Percentiles rank a stretch among this genome's conserved stretches.
phyloP scores from a whole-genome alignment of 2,329 filamentous ascomycete species.

The Pleurostoma richardsiae region DNA sequence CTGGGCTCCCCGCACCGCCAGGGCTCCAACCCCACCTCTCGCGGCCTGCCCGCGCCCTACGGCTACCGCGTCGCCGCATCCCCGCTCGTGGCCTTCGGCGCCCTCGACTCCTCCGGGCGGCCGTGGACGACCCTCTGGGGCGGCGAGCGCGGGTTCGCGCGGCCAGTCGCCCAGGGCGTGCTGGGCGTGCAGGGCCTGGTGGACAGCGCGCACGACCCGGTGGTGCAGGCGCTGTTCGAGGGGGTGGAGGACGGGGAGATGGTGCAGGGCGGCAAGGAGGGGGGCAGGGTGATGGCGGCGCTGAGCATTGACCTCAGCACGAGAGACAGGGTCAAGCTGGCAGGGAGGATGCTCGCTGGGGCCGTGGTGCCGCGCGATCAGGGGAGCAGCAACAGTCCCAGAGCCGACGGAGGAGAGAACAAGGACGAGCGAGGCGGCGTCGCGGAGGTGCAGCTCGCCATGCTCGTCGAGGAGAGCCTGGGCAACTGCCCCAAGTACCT shows the following conservation, averaged over 20 bases:
- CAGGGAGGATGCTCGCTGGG: constrained; percentile 64
- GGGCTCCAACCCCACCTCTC: constrained; percentile 60
- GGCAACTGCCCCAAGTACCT: constrained; percentile 87
- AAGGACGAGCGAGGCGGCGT: constrained; percentile 16
- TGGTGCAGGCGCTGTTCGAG: constrained; percentile 57
- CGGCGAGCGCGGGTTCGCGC: constrained; percentile 64
- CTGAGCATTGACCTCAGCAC: constrained; percentile 64
- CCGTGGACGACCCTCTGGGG: constrained; percentile 80
- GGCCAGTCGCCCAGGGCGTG: constrained; percentile 55
- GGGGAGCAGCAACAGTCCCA: background rate
- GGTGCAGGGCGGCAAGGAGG: constrained; percentile 22
- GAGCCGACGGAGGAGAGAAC: constrained; percentile 20
- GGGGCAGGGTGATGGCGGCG: constrained; percentile 37
- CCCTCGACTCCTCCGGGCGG: constrained; percentile 57
- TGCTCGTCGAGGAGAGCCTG: constrained; percentile 67
- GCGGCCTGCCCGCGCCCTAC: constrained; percentile 57
- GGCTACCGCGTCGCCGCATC: constrained; percentile 55
- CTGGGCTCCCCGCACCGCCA: constrained; percentile 47
- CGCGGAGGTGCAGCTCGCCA: constrained; percentile 48
- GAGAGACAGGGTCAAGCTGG: constrained; percentile 69
- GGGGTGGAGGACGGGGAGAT: constrained; percentile 36
- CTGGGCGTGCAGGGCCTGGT: constrained; percentile 60
- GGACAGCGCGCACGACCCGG: constrained; percentile 62
- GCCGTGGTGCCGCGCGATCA: constrained; percentile 30
- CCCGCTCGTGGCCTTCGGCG: constrained; percentile 68